Conservation (phyloP, 306 rosid species). For the Carpinus fangiana region DNA sequence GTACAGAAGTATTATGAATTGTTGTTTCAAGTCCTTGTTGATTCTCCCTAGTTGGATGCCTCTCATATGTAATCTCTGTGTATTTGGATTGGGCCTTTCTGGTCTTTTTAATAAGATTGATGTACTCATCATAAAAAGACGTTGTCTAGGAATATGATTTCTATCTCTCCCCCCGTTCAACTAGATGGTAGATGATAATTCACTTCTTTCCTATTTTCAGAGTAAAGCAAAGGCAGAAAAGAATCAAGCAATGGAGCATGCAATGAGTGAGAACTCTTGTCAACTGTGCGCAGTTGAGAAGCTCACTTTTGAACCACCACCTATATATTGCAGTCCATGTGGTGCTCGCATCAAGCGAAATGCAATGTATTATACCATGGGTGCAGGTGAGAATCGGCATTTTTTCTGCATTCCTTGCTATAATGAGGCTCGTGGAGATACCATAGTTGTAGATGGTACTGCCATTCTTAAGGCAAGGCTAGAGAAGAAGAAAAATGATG, state of each 20-base stretch:
- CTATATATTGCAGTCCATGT: constrained; percentile 89
- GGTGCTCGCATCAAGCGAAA: constrained; percentile 92
- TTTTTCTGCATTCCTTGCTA: constrained; percentile 94
- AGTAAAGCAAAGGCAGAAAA: constrained; percentile 97
- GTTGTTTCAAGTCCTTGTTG: not conserved
- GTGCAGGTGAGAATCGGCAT: constrained; percentile 89
- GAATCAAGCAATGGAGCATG: constrained; percentile 93
- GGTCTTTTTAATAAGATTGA: too few relatives aligned
- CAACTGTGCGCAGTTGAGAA: constrained; percentile 98
- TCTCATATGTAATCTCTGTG: too few relatives aligned
- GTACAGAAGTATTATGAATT: not conserved
- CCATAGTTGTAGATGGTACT: constrained; percentile 80
- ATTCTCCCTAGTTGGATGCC: too few relatives aligned
- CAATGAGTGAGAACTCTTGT: constrained; percentile 99
- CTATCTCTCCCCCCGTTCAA: not conserved
- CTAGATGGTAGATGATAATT: constrained; percentile 9
- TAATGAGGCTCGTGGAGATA: constrained; percentile 89
- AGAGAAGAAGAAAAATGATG: constrained; percentile 97
- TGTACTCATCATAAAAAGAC: too few relatives aligned
- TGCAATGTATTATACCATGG: constrained; percentile 88
- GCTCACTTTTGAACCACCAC: constrained; percentile 96
- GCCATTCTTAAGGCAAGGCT: constrained; percentile 72
- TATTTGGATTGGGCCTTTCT: too few relatives aligned
- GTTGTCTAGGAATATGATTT: not conserved
- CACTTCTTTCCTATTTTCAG: constrained; percentile 40